Percentiles rank a stretch among this genome's conserved stretches.
Conservation (phyloP, 1,284 basidiomycete species). For the Cryptococcus maquisensis region DNA sequence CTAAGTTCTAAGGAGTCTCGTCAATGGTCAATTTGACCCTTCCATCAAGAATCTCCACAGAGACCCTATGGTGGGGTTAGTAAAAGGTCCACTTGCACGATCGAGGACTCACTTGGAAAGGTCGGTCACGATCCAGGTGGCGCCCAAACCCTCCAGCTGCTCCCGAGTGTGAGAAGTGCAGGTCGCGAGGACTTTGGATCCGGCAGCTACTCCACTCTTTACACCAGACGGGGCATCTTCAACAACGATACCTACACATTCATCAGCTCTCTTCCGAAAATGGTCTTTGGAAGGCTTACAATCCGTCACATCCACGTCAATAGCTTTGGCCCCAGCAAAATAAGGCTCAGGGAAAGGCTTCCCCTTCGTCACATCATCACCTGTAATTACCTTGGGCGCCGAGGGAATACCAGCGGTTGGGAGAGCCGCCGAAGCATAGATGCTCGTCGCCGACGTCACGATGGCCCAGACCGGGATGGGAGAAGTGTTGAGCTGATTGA, state of each 20-base stretch:
- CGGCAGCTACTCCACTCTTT: slow-evolving; percentile 66
- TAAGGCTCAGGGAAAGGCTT: slow-evolving; percentile 82
- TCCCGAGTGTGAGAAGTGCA: slow-evolving; percentile 71
- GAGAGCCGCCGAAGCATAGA: slow-evolving; percentile 63
- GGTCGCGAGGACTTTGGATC: slow-evolving; percentile 66
- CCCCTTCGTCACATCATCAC: slow-evolving; percentile 66
- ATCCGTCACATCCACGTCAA: slow-evolving; percentile 35
- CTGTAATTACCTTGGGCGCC: slow-evolving; percentile 62
- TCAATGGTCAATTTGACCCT: slow-evolving; percentile 22
- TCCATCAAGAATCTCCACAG: slow-evolving; percentile 18
- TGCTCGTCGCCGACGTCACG: slow-evolving; percentile 70
- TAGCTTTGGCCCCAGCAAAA: slow-evolving; percentile 43
- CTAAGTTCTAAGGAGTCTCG: slow-evolving; percentile 10
- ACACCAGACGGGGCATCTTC: slow-evolving; percentile 81
- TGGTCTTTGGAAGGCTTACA: slow-evolving; percentile 24
- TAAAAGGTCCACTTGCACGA: not conserved
- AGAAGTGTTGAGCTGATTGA: slow-evolving; percentile 23
- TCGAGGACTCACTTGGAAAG: slow-evolving; percentile 25
- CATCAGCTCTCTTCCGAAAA: not conserved
- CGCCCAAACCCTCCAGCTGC: slow-evolving; percentile 54
- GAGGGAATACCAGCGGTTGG: slow-evolving; percentile 57
- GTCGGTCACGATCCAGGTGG: slow-evolving; percentile 49
- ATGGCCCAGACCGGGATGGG: slow-evolving; percentile 64
- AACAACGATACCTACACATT: slow-evolving; percentile 63
- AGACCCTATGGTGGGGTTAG: slow-evolving; percentile 11